phyloP scores from a whole-genome alignment of 1,284 basidiomycete species.

The Leccinum ambiguum region DNA sequence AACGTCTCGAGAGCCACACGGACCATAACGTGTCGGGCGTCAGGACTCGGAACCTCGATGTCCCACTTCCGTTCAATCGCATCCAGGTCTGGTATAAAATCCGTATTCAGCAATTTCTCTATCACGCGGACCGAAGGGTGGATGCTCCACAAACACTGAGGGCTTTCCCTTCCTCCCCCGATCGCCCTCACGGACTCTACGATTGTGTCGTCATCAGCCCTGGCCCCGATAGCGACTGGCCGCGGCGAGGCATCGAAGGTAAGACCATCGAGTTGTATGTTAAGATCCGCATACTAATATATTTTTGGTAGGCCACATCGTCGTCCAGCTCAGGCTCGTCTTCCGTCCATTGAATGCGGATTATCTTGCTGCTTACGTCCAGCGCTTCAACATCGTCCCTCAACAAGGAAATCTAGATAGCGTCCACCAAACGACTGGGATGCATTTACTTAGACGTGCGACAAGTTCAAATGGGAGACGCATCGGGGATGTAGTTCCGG shows the following conservation, averaged over 20 bases:
- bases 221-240: neutral
- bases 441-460: too few relatives aligned
- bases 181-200: neutral
- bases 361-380: neutral
- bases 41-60: neutral
- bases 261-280: neutral
- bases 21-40: neutral
- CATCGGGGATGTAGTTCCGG: neutral
- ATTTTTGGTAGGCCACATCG: conserved; percentile 4
- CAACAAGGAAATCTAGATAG: neutral
- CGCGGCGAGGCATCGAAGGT: neutral
- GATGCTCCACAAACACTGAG: conserved; percentile 1
- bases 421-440: too few relatives aligned
- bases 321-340: conserved; percentile 10
- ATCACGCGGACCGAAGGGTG: neutral
- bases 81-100: conserved; percentile 12
- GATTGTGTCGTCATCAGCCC: neutral
- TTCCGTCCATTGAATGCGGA: neutral
- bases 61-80: neutral
- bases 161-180: neutral
- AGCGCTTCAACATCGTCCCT: neutral
- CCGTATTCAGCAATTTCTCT: neutral
- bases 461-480: neutral
- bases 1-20: too few relatives aligned
- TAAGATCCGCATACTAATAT: neutral